A percentile compares a stretch with the other conserved stretches of the same genome.
Conservation (phyloP, 2,329 filamentous ascomycete species). For the Ascochyta viciae-villosae region DNA sequence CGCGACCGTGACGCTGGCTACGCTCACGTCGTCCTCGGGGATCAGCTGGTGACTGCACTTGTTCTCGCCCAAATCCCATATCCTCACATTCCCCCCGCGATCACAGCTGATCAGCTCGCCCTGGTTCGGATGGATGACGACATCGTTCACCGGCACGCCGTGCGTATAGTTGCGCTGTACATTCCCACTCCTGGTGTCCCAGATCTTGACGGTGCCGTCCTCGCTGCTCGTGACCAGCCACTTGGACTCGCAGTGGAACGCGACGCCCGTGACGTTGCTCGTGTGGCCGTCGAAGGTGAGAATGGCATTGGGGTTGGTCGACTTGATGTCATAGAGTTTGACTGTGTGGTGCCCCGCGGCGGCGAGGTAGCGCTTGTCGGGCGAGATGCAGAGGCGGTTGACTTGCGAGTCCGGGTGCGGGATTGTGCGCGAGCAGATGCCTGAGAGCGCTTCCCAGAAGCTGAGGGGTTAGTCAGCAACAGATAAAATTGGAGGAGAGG, state of each 20-base stretch:
- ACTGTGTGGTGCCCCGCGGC: conserved; percentile 83
- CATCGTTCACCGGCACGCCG: conserved; percentile 88
- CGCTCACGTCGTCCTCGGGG: conserved; percentile 91
- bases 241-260: conserved; percentile 98
- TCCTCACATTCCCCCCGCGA: conserved; percentile 85
- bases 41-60: conserved; percentile 96
- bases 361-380: conserved; percentile 94
- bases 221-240: conserved; percentile 99
- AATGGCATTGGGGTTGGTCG: conserved; percentile 92
- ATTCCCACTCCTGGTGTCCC: conserved; percentile 85
- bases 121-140: conserved; percentile 99
- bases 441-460: conserved; percentile 98
- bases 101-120: conserved; percentile 98
- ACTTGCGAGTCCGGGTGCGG: conserved; percentile 98
- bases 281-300: conserved; percentile 96
- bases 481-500: not conserved
- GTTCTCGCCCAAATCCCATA: conserved; percentile 97
- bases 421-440: conserved; percentile 97
- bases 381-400: conserved; percentile 96
- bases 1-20: conserved; percentile 94
- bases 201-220: conserved; percentile 96
- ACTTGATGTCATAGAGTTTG: conserved; percentile 98
- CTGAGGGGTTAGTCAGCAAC: conserved; percentile 54
- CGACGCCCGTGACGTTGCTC: conserved; percentile 93
- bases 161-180: conserved; percentile 95